Conservation (phyloP, 2,329 filamentous ascomycete genomes). For the Ceratocystis diversiconidia region DNA sequence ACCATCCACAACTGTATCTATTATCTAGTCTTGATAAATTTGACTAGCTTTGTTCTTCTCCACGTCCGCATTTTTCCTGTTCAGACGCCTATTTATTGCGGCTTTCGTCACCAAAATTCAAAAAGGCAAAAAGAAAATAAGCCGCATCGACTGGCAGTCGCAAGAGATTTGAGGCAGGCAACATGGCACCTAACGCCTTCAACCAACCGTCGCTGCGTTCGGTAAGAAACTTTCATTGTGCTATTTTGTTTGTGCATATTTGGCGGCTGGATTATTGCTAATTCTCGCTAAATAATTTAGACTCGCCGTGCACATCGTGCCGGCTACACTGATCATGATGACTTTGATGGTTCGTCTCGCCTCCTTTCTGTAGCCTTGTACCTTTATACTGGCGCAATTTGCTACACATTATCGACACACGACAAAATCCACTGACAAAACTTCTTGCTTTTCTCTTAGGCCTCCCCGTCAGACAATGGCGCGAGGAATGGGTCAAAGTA, state of each 20-base stretch:
- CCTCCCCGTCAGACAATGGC: conserved; percentile 83
- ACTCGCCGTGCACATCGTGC: conserved; percentile 44
- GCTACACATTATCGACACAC: background rate
- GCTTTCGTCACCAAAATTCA: too few species aligned
- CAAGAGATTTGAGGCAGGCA: background rate
- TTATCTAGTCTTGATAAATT: too few species aligned
- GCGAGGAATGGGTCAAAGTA: conserved; percentile 54
- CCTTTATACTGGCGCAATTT: background rate
- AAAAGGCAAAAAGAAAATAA: too few species aligned
- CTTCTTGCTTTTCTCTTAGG: conserved; percentile 30
- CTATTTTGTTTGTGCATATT: background rate
- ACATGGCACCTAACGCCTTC: conserved; percentile 8
- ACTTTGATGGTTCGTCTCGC: conserved; percentile 38
- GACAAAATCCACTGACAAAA: background rate
- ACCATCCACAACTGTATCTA: background rate
- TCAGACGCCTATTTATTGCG: too few species aligned
- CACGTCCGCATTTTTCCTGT: too few species aligned
- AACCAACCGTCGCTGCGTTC: conserved; percentile 9
- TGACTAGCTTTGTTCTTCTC: too few species aligned
- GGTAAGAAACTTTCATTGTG: background rate
- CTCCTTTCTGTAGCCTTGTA: conserved; percentile 6
- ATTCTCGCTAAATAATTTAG: conserved; percentile 22
- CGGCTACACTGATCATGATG: conserved; percentile 45
- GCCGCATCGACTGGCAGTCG: too few species aligned
- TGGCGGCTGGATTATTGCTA: too few species aligned